These are phyloP conservation scores for Endogone sp. DNA, from an alignment of 192 early-diverging fungal species.

Conservation along the genomic window DNA sequence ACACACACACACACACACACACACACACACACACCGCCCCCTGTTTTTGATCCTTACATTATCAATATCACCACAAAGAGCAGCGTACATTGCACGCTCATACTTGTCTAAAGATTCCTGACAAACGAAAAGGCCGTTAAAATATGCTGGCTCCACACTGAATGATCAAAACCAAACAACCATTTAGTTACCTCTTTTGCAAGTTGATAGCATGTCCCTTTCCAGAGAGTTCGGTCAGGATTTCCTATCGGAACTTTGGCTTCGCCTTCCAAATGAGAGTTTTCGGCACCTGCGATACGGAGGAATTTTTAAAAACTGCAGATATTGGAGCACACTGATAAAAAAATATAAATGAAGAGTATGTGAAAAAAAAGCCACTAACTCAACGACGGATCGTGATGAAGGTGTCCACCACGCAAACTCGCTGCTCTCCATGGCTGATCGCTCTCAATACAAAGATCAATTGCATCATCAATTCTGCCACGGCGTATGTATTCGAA, in stretches of 20 bases:
- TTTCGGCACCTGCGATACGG: not conserved
- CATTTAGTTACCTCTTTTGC: constrained; percentile 37
- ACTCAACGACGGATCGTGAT: constrained; percentile 38
- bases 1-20: too few species aligned
- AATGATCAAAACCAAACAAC: too few species aligned
- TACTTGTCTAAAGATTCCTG: constrained; percentile 50
- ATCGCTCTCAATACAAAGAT: constrained; percentile 67
- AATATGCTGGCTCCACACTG: not conserved
- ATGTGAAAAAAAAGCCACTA: too few species aligned
- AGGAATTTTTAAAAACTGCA: too few species aligned
- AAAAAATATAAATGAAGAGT: too few species aligned
- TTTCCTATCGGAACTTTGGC: constrained; percentile 16
- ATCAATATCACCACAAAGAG: constrained; percentile 66
- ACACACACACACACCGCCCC: too few species aligned
- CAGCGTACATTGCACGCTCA: constrained; percentile 79
- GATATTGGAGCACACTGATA: too few species aligned
- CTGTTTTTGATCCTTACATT: constrained; percentile 54
- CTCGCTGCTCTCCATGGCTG: constrained; percentile 82
- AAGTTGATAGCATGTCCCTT: constrained; percentile 51
- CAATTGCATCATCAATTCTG: constrained; percentile 53
- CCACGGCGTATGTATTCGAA: constrained; percentile 81
- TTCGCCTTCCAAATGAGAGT: not conserved
- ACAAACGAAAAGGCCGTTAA: not conserved
- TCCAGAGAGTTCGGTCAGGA: constrained; percentile 57
- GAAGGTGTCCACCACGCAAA: constrained; percentile 60